Evolutionary conservation across 1,284 basidiomycete species (phyloP).

Genomic region (Trichosporon ovoides): DNA sequence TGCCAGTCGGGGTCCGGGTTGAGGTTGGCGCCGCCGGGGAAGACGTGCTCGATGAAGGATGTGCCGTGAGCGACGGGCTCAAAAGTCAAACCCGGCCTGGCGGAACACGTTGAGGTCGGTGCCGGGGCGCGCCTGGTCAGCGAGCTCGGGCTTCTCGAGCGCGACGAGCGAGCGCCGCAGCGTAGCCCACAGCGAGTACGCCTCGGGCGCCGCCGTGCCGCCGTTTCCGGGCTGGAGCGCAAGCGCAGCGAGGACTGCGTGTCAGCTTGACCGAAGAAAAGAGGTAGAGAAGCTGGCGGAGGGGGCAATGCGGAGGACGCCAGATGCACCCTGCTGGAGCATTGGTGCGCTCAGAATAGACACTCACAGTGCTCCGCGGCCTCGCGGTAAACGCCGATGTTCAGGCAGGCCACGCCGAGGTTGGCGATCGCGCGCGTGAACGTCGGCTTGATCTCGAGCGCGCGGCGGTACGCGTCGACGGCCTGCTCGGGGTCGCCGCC

Average conservation of each 20-base stretch:
- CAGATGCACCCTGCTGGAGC: too few relatives aligned
- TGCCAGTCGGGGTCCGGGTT: background rate
- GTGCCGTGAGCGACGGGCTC: background rate
- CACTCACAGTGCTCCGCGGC: slow-evolving; percentile 78
- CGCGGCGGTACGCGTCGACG: slow-evolving; percentile 87
- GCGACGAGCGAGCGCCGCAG: slow-evolving; percentile 72
- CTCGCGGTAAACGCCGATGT: slow-evolving; percentile 92
- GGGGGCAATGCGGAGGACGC: too few relatives aligned
- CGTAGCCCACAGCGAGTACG: slow-evolving; percentile 83
- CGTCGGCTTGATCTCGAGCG: slow-evolving; percentile 85
- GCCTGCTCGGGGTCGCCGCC: slow-evolving; percentile 93
- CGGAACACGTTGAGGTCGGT: slow-evolving; percentile 65
- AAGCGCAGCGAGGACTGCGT: slow-evolving; percentile 72
- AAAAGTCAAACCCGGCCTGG: slow-evolving; percentile 79
- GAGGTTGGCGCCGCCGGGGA: background rate
- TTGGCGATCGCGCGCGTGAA: slow-evolving; percentile 98
- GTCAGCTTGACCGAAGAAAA: background rate
- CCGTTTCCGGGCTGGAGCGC: slow-evolving; percentile 59
- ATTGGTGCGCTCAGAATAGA: background rate
- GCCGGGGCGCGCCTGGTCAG: slow-evolving; percentile 52
- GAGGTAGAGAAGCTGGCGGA: too few relatives aligned
- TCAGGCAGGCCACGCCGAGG: slow-evolving; percentile 91
- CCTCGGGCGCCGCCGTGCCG: slow-evolving; percentile 29
- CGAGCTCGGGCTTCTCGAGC: slow-evolving; percentile 58
- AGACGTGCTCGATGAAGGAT: background rate